These are phyloP conservation scores for Plasmodium gallinaceum DNA, from an alignment of 169 alveolate species.

Conservation along the genomic window DNA sequence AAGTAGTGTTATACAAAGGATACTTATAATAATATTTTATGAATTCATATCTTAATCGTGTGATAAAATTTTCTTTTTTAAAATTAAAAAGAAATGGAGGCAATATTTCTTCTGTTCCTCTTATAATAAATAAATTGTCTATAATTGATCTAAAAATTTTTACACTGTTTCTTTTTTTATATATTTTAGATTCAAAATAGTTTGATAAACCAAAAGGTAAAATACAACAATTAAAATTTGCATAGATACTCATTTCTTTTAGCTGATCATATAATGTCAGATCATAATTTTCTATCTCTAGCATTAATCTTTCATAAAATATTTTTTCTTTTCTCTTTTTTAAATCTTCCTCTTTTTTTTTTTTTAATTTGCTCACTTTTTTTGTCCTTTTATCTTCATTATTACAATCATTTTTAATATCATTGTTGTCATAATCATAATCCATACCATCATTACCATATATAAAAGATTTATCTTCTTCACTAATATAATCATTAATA, in stretches of 20 bases:
- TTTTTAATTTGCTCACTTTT: neutral
- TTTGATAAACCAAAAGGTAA: constrained; percentile 84
- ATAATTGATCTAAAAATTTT: constrained; percentile 74
- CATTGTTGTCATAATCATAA: neutral
- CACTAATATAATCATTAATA: constrained; percentile 33
- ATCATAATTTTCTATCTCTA: constrained; percentile 75
- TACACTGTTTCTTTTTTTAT: constrained; percentile 72
- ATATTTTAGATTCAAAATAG: constrained; percentile 30
- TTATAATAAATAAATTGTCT: constrained; percentile 77
- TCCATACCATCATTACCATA: neutral
- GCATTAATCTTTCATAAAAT: constrained; percentile 72
- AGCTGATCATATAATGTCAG: constrained; percentile 69
- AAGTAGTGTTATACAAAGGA: constrained; percentile 65
- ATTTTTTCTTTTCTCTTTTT: constrained; percentile 41
- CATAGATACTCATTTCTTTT: constrained; percentile 59
- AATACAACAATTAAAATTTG: constrained; percentile 79
- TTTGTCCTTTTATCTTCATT: constrained; percentile 15
- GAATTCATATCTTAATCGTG: constrained; percentile 70
- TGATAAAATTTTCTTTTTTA: constrained; percentile 10
- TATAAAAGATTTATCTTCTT: constrained; percentile 2
- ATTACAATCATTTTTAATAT: neutral
- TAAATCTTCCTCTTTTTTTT: neutral
- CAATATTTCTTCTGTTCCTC: constrained; percentile 83
- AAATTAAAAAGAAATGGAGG: constrained; percentile 79
- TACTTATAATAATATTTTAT: constrained; percentile 76